Evolutionary conservation across 345 rosid species (phyloP).

Genomic region (Eucalyptus erythrocorys): DNA sequence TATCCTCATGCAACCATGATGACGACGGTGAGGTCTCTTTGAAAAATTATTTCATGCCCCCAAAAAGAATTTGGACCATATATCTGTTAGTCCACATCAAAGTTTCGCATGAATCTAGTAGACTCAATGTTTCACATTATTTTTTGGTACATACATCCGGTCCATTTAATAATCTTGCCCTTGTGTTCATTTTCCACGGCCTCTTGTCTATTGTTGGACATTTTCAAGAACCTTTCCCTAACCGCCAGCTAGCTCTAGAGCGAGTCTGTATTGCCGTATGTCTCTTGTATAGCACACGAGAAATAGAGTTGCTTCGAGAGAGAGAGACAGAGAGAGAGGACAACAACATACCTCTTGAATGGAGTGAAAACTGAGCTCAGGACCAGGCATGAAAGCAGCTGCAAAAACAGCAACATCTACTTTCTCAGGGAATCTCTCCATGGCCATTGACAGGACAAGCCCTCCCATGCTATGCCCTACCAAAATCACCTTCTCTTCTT

Average conservation of each 20-base stretch:
- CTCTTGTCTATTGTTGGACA: background rate
- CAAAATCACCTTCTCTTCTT: conserved; percentile 19
- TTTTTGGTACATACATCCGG: background rate
- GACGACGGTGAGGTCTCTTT: fast-evolving
- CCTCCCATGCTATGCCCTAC: conserved; percentile 39
- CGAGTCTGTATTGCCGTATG: background rate
- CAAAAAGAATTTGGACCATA: background rate
- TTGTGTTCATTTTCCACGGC: background rate
- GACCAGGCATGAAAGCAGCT: conserved; percentile 19
- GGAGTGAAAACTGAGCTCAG: conserved; percentile 5
- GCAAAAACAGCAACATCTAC: conserved; percentile 12
- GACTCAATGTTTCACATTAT: background rate
- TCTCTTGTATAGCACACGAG: background rate
- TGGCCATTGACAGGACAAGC: conserved; percentile 9
- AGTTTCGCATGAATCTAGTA: background rate
- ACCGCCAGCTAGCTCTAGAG: background rate
- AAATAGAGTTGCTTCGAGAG: background rate
- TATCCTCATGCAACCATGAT: background rate
- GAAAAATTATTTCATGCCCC: background rate
- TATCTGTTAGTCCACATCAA: background rate
- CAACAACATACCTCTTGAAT: conserved; percentile 18
- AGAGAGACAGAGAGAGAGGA: background rate
- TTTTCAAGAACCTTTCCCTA: background rate
- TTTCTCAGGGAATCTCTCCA: conserved; percentile 35
- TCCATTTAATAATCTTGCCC: background rate